Conservation (phyloP, 1,284 basidiomycete genomes). For the Leccinum cinnamomeum region DNA sequence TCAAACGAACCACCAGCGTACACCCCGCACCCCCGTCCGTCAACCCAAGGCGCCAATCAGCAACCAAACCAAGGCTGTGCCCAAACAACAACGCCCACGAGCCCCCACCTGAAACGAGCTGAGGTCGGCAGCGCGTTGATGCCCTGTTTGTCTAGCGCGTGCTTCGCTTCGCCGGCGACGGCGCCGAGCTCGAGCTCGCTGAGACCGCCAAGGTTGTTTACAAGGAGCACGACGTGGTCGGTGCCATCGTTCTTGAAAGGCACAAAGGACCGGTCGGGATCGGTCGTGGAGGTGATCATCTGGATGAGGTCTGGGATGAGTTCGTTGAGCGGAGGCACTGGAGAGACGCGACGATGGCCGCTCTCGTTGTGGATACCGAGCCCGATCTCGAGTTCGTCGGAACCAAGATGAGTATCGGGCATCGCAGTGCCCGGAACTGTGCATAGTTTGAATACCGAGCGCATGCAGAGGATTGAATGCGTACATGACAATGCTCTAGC, state of each 20-base stretch:
- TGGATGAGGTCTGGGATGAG: too few species aligned
- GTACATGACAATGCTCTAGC: constrained; percentile 89
- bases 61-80: too few species aligned
- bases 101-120: too few species aligned
- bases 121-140: constrained; percentile 36
- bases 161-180: constrained; percentile 62
- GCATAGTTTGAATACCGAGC: not conserved
- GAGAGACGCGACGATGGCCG: constrained; percentile 52
- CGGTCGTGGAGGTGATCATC: too few species aligned
- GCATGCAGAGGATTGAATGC: not conserved
- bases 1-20: too few species aligned
- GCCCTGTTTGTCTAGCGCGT: constrained; percentile 53
- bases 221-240: constrained; percentile 66
- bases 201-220: constrained; percentile 84
- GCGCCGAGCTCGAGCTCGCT: constrained; percentile 84
- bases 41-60: too few species aligned
- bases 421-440: constrained; percentile 76
- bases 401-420: constrained; percentile 56
- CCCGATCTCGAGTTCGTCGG: constrained; percentile 81
- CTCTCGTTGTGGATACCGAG: constrained; percentile 91
- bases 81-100: too few species aligned
- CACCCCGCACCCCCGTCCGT: too few species aligned
- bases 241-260: constrained; percentile 68
- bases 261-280: constrained; percentile 66
- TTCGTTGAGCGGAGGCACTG: constrained; percentile 65